Base-by-base conservation (phyloP, 192 early-diverging fungal species). In the Entrophospora sp. region DNA sequence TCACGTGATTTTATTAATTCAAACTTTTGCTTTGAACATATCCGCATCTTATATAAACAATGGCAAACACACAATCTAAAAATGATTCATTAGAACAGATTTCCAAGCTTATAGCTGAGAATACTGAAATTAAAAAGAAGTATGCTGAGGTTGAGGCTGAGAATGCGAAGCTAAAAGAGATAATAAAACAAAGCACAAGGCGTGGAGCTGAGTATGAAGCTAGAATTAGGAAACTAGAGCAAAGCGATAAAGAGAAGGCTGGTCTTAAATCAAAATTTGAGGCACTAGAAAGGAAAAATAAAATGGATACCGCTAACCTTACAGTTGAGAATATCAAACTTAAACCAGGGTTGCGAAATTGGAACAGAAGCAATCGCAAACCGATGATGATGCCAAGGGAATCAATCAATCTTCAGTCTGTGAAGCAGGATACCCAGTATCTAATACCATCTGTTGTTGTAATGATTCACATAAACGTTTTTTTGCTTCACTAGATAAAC, bases 21-120 rank as follows among this genome's bases (percentile, higher is more conserved):
- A n/a, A n/a, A n/a, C n/a, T n/a, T n/a, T n/a, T n/a, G n/a, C n/a
- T n/a, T n/a, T n/a, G n/a, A n/a, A n/a, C n/a, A n/a, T n/a, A n/a
- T n/a, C n/a, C n/a, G n/a, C n/a, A n/a, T n/a, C n/a, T n/a, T n/a
- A n/a, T n/a, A n/a, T 42, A 42, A 42, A 6, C 40, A 42, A 42
- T 42, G 40, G 40, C 40, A 42, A 42, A 42, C 8, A 42, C 40
- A 42, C 49, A 52, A 52, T 52, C 49, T 30, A 52, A 52, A 52
- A 52, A 25, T 24, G 20, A 52, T 52, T 52, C 24, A 27, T 52
- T 52, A 31, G 49, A 52, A 52, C 30, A 30, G 30, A 52, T 25
- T 42, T 42, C 3, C 40, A 42, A 42, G 40, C 40, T 42, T 42
- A n/a, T 42, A 42, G 40, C 40, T 42, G 40, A 42, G 10, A 8